Percentiles rank a stretch among this genome's conserved stretches.
Evolutionary conservation across 2,329 filamentous ascomycete genomes (phyloP).

Genomic region (Zymoseptoria pseudotritici): DNA sequence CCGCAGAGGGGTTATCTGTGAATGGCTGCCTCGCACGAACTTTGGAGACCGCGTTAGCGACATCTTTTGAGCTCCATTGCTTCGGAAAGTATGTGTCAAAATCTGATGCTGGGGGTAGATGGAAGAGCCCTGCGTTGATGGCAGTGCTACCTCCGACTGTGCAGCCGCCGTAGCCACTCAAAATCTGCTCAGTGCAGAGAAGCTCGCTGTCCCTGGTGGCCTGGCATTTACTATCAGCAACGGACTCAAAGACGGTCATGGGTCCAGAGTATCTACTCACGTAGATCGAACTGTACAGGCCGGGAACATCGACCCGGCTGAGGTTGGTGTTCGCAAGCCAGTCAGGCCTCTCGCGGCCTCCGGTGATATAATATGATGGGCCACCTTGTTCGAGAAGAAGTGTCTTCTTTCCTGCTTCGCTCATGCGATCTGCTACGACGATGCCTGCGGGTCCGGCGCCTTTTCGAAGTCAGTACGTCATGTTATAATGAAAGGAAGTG

Average conservation of each 20-base stretch:
- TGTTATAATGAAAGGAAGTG: not conserved
- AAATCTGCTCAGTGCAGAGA: slow-evolving; percentile 36
- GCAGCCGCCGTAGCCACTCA: slow-evolving; percentile 38
- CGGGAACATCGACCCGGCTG: slow-evolving; percentile 48
- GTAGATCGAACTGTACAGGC: slow-evolving; percentile 48
- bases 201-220: slow-evolving; percentile 24
- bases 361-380: slow-evolving; percentile 29
- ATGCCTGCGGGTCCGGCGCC: slow-evolving; percentile 48
- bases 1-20: slow-evolving; percentile 53
- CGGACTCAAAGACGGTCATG: not conserved
- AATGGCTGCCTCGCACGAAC: slow-evolving; percentile 43
- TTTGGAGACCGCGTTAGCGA: slow-evolving; percentile 40
- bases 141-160: slow-evolving; percentile 52
- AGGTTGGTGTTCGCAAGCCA: slow-evolving; percentile 45
- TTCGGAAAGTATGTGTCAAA: slow-evolving; percentile 50
- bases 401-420: slow-evolving; percentile 46
- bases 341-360: slow-evolving; percentile 38
- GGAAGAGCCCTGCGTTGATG: slow-evolving; percentile 55
- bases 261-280: slow-evolving; percentile 2
- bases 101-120: slow-evolving; percentile 53
- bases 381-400: slow-evolving; percentile 48
- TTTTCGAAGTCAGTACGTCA: not conserved
- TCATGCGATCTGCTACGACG: slow-evolving; percentile 45
- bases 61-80: slow-evolving; percentile 46
- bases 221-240: not conserved